Conservation (phyloP, 2,329 filamentous ascomycete genomes). For the Neoscytalidium dimidiatum region DNA sequence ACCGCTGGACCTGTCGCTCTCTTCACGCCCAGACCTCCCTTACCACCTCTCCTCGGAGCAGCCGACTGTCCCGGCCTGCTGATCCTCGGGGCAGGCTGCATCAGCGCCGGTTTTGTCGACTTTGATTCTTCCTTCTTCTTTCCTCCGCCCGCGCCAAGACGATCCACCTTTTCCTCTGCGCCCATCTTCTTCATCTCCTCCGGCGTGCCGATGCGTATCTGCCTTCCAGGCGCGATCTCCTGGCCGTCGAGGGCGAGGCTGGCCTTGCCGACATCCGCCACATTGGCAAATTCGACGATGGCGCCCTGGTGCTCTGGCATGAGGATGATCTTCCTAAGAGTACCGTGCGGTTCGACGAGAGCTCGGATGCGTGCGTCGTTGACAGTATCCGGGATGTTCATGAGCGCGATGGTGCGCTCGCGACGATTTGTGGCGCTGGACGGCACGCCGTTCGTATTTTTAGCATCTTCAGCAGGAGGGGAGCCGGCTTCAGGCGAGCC, state of each 20-base stretch:
- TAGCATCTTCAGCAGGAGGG: conserved; percentile 13
- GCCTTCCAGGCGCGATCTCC: conserved; percentile 41
- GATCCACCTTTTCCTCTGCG: conserved; percentile 4
- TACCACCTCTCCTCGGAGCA: background rate
- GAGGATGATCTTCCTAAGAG: conserved; percentile 73
- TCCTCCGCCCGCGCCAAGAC: conserved; percentile 21
- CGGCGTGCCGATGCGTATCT: conserved; percentile 51
- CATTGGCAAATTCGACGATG: conserved; percentile 76
- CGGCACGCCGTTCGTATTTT: conserved; percentile 24
- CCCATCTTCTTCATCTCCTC: conserved; percentile 46
- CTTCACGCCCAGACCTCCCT: conserved; percentile 6
- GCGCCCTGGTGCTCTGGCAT: conserved; percentile 83
- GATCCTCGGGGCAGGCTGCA: background rate
- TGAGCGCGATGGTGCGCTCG: conserved; percentile 74
- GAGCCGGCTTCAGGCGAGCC: conserved; percentile 26
- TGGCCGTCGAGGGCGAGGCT: conserved; percentile 48
- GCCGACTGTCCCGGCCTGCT: background rate
- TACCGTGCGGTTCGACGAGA: conserved; percentile 70
- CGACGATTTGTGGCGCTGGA: conserved; percentile 34
- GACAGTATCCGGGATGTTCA: conserved; percentile 88
- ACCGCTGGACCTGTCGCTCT: background rate
- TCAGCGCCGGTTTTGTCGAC: background rate
- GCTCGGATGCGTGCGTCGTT: conserved; percentile 81
- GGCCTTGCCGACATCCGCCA: conserved; percentile 71
- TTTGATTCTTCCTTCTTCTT: conserved; percentile 26